Conservation (phyloP, 2,329 filamentous ascomycete genomes). For the Epichloe amarillans region DNA sequence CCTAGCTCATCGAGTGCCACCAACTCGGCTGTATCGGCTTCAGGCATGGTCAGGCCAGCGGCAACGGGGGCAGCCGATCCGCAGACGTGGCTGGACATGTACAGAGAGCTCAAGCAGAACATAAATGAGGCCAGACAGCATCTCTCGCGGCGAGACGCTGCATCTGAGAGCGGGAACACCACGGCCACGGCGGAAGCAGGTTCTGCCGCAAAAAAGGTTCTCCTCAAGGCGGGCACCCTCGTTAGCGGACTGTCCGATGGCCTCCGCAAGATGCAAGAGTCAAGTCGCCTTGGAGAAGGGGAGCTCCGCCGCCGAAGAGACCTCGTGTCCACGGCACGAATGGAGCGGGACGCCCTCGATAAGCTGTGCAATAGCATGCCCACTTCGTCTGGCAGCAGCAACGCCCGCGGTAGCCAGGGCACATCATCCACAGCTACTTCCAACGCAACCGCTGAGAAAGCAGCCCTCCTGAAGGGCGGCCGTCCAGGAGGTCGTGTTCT, state of each 20-base stretch:
- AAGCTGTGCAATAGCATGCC: conserved; percentile 49
- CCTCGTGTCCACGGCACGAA: conserved; percentile 52
- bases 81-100: conserved; percentile 63
- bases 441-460: conserved; percentile 32
- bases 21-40: conserved; percentile 34
- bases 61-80: conserved; percentile 38
- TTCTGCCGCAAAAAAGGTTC: conserved; percentile 59
- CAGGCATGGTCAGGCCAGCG: conserved; percentile 27
- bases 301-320: conserved; percentile 61
- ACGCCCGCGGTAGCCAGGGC: conserved; percentile 28
- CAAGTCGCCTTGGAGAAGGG: conserved; percentile 51
- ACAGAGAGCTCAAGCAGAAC: conserved; percentile 57
- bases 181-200: conserved; percentile 45
- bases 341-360: conserved; percentile 66
- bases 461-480: conserved; percentile 29
- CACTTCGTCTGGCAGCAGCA: conserved; percentile 9
- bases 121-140: conserved; percentile 51
- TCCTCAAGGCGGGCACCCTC: conserved; percentile 55
- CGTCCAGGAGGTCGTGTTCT: conserved; percentile 48
- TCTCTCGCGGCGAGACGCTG: conserved; percentile 52
- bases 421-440: not conserved
- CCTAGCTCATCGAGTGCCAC: conserved; percentile 35
- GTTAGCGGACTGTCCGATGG: conserved; percentile 54
- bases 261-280: conserved; percentile 41
- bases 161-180: conserved; percentile 25